Conservation (phyloP, 1,284 basidiomycete species). For the Polyporus tsugae region DNA sequence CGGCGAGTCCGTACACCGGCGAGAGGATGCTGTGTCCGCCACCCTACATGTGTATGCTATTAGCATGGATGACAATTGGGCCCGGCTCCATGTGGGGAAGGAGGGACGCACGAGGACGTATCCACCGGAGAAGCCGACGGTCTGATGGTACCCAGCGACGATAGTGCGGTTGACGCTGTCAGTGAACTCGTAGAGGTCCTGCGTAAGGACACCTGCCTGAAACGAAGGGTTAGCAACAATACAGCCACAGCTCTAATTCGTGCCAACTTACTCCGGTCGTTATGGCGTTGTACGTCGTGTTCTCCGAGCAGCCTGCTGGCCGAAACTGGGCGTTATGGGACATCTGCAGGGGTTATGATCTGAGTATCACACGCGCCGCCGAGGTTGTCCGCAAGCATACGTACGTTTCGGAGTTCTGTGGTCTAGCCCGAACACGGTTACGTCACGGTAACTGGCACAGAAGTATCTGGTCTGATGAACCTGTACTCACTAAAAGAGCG, state of each 20-base stretch:
- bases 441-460: neutral
- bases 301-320: conserved; percentile 36
- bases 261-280: conserved; percentile 37
- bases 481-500: conserved; percentile 43
- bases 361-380: neutral
- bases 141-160: conserved; percentile 44
- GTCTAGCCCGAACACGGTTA: conserved; percentile 23
- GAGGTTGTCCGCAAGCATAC: conserved; percentile 7
- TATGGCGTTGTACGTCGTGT: conserved; percentile 35
- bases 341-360: conserved; percentile 25
- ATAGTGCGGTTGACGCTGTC: conserved; percentile 44
- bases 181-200: conserved; percentile 42
- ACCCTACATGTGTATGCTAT: conserved; percentile 41
- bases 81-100: neutral
- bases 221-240: neutral
- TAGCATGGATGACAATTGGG: neutral
- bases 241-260: neutral
- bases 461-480: neutral
- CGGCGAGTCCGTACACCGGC: conserved; percentile 45
- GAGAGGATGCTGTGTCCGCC: conserved; percentile 59
- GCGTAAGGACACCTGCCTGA: conserved; percentile 40
- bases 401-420: conserved; percentile 39
- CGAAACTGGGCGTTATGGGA: conserved; percentile 34
- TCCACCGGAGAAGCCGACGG: conserved; percentile 43
- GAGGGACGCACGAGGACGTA: conserved; percentile 38